Conservation (phyloP, 2,329 filamentous ascomycete species). For the Sporothrix pseudoabietina region DNA sequence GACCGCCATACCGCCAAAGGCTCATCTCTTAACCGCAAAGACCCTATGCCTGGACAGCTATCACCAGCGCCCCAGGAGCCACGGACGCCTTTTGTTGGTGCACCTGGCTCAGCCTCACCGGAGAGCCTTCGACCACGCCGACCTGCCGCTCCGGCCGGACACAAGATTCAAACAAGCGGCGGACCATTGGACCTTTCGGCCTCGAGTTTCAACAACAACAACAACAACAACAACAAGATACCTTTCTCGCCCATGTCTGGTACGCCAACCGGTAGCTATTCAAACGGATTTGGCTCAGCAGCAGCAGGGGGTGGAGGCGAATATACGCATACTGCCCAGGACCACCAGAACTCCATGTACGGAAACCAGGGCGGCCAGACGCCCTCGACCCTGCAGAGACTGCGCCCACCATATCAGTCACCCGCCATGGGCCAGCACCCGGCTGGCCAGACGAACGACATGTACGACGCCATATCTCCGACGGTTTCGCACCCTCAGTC, state of each 20-base stretch:
- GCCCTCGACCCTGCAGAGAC: conserved; percentile 26
- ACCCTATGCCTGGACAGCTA: conserved; percentile 61
- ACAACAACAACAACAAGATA: not conserved
- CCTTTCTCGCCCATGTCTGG: conserved; percentile 53
- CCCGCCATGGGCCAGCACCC: conserved; percentile 50
- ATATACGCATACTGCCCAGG: conserved; percentile 44
- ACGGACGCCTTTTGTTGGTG: conserved; percentile 46
- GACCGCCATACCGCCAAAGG: conserved; percentile 80
- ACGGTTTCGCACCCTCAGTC: conserved; percentile 49
- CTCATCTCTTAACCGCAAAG: conserved; percentile 73
- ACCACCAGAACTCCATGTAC: conserved; percentile 9
- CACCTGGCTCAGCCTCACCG: conserved; percentile 50
- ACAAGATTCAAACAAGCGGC: conserved; percentile 34
- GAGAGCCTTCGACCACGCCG: conserved; percentile 48
- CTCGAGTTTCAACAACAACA: not conserved
- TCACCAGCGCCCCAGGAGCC: conserved; percentile 47
- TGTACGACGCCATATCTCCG: conserved; percentile 58
- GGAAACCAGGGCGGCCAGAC: not conserved
- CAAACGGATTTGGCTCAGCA: conserved; percentile 39
- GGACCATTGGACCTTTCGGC: conserved; percentile 5
- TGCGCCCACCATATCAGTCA: conserved; percentile 45
- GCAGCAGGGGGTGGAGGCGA: conserved; percentile 45
- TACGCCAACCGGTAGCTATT: conserved; percentile 46
- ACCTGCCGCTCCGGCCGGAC: conserved; percentile 31
- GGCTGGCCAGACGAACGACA: conserved; percentile 50